Conservation (phyloP, 2,329 filamentous ascomycete genomes). For the Xylaria sp. region DNA sequence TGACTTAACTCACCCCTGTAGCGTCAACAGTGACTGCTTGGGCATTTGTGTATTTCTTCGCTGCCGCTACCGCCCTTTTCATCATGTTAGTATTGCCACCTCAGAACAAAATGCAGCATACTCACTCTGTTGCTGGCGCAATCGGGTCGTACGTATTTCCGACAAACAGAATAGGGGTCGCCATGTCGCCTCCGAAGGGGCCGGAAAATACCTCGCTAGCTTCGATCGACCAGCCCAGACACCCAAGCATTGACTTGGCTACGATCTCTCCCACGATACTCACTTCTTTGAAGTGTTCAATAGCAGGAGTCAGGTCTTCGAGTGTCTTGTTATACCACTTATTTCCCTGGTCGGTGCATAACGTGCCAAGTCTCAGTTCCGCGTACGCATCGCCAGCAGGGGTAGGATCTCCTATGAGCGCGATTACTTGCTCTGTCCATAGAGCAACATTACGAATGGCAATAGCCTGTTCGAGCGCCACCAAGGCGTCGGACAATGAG, state of each 20-base stretch:
- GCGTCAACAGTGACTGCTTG: conserved; percentile 29
- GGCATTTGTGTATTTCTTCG: conserved; percentile 24
- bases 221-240: conserved; percentile 31
- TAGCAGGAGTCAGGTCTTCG: conserved; percentile 17
- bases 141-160: conserved; percentile 32
- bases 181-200: conserved; percentile 27
- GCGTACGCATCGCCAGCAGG: conserved; percentile 18
- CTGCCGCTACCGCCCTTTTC: conserved; percentile 18
- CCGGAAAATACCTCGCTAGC: conserved; percentile 21
- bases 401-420: conserved; percentile 24
- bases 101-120: not conserved
- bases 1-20: conserved; percentile 16
- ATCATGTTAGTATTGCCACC: not conserved
- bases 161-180: conserved; percentile 29
- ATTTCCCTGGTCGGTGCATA: conserved; percentile 26
- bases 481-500: conserved; percentile 18
- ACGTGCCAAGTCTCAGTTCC: conserved; percentile 22
- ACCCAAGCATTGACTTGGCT: conserved; percentile 25
- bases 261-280: conserved; percentile 30
- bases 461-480: conserved; percentile 25
- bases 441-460: conserved; percentile 15
- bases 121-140: conserved; percentile 25
- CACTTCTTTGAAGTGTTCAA: conserved; percentile 23
- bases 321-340: conserved; percentile 33
- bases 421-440: conserved; percentile 23